Conservation (phyloP, 1,284 basidiomycete species). For the Rhodofomes roseus region DNA sequence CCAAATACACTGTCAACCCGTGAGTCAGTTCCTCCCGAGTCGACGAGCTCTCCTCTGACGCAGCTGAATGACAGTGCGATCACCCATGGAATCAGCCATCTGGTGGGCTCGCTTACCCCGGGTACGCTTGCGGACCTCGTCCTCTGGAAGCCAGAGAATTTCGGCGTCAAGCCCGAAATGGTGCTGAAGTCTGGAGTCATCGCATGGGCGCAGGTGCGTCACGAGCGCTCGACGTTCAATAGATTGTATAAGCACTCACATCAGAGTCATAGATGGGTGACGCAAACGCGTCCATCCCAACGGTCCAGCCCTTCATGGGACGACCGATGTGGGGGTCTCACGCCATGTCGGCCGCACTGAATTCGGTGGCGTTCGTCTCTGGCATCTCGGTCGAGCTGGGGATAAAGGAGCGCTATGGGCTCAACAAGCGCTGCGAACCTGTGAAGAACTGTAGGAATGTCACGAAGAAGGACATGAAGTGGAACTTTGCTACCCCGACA, state of each 20-base stretch:
- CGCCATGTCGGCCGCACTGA: conserved; percentile 71
- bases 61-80: conserved; percentile 65
- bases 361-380: conserved; percentile 88
- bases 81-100: conserved; percentile 87
- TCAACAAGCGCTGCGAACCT: conserved; percentile 73
- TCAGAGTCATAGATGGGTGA: conserved; percentile 75
- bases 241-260: neutral
- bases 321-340: conserved; percentile 90
- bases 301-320: conserved; percentile 84
- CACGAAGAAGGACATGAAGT: conserved; percentile 90
- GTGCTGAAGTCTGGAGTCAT: conserved; percentile 95
- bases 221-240: neutral
- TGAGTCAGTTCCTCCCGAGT: conserved; percentile 39
- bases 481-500: conserved; percentile 78
- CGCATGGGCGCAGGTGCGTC: conserved; percentile 76
- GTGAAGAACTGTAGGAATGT: conserved; percentile 79
- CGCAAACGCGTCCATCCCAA: conserved; percentile 91
- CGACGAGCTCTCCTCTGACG: neutral
- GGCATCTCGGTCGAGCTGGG: conserved; percentile 65
- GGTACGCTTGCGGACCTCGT: conserved; percentile 92
- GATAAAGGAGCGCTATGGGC: conserved; percentile 63
- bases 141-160: conserved; percentile 91
- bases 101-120: conserved; percentile 82
- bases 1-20: conserved; percentile 99
- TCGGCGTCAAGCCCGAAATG: conserved; percentile 90